Evolutionary conservation across 805 yeast species (phyloP), one percentile per base, ranked within the genome.

Genomic region (Metschnikowia lochheadii): DNA sequence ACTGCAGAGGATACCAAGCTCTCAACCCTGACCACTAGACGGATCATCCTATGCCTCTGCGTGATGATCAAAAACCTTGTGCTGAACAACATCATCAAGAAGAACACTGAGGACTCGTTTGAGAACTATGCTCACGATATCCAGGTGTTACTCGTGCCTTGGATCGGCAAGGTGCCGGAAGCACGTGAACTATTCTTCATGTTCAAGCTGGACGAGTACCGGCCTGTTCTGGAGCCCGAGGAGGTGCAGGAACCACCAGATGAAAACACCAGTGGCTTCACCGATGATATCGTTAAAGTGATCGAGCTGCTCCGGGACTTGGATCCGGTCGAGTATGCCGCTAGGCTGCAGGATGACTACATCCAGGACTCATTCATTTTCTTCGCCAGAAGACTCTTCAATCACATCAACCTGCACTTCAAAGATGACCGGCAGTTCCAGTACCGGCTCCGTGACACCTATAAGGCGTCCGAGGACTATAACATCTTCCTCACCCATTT

Each of bases 141-240:
- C 20, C 85, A 83, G 56, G 75, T 81, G 7, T 67, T 85, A 34
- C 65, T 85, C 44, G 73, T 85, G 54, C 79, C 78, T 49, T 84
- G 89, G 88, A 78, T 85, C 34, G 84, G 85, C 5, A 69, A 63
- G 50, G 49, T 82, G 0, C 83, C 85, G 0, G 87, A 82, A 47
- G 89, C 90, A 0, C 73, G 83, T 53, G 78, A 75, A 40, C 59
- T 85, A 5, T 84, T 79, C 56, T 81, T 81, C 56, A 57, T 58
- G 50, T 49, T 62, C 33, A 63, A 66, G 48, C 62, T 54, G 52
- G 54, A 49, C 6, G 46, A 40, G 33, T 55, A 49, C 20, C 53
- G 53, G 8, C 50, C 47, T 14, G 40, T 21, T 10, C 23, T 11
- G 17, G 39, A 36, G 32, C 40, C 40, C 11, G 46, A 44, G 5